phyloP scores from a whole-genome alignment of 345 rosid genomes.

The Rhizophora apiculata region DNA sequence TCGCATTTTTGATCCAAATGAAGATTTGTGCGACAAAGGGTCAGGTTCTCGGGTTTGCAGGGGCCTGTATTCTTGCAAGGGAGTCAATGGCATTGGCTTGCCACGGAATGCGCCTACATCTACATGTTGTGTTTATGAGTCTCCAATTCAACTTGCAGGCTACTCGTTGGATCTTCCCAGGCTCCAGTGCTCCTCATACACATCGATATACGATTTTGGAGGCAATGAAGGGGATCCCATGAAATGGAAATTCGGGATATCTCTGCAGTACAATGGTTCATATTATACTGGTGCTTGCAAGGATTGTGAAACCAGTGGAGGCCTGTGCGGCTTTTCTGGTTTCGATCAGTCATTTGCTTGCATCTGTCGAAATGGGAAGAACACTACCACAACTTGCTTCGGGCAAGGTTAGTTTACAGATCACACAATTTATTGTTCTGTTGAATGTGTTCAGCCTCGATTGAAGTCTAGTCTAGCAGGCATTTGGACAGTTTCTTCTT shows the following conservation, averaged over 20 bases:
- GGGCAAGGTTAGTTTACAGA: slow-evolving; percentile 45
- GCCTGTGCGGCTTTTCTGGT: slow-evolving; percentile 58
- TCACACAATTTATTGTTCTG: neutral
- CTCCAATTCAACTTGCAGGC: slow-evolving; percentile 46
- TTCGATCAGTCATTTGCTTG: slow-evolving; percentile 63
- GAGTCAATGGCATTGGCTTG: slow-evolving; percentile 54
- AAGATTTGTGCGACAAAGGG: slow-evolving; percentile 51
- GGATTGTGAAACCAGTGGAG: slow-evolving; percentile 62
- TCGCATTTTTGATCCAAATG: slow-evolving; percentile 52
- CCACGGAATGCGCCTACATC: slow-evolving; percentile 48
- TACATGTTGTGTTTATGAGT: slow-evolving; percentile 59
- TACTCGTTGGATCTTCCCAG: slow-evolving; percentile 56
- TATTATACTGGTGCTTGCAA: slow-evolving; percentile 36
- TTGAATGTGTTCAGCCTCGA: slow-evolving; percentile 2
- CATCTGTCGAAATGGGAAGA: slow-evolving; percentile 48
- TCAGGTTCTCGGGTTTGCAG: slow-evolving; percentile 56
- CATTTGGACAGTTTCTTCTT: slow-evolving; percentile 2
- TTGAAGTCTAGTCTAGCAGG: neutral
- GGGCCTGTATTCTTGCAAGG: slow-evolving; percentile 64
- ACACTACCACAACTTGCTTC: slow-evolving; percentile 49
- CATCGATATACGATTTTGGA: slow-evolving; percentile 52
- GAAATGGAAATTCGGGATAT: slow-evolving; percentile 60
- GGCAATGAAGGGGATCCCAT: slow-evolving; percentile 53
- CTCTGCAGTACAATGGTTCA: slow-evolving; percentile 50
- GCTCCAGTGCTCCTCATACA: slow-evolving; percentile 63